phyloP scores from a whole-genome alignment of 2,329 filamentous ascomycete genomes.

The Colletotrichum liriopes region DNA sequence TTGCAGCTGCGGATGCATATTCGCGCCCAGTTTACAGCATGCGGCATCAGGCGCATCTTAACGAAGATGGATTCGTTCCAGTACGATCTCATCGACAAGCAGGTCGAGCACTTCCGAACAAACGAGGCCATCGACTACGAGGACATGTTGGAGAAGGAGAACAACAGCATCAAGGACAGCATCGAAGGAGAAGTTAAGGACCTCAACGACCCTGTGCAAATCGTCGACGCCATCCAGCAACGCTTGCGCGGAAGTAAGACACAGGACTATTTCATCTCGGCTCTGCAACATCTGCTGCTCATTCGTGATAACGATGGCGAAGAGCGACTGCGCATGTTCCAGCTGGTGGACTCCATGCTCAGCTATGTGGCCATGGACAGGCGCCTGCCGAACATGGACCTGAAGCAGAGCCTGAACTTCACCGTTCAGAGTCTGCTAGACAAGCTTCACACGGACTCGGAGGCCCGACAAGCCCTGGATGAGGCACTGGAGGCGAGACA shows the following conservation, averaged over 20 bases:
- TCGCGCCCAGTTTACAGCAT: slow-evolving; percentile 94
- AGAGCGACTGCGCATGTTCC: slow-evolving; percentile 94
- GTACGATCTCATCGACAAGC: slow-evolving; percentile 98
- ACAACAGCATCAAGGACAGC: slow-evolving; percentile 90
- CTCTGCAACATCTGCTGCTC: slow-evolving; percentile 93
- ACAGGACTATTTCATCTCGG: slow-evolving; percentile 96
- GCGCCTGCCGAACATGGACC: slow-evolving; percentile 93
- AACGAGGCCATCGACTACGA: slow-evolving; percentile 99
- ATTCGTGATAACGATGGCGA: slow-evolving; percentile 94
- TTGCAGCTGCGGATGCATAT: slow-evolving; percentile 94
- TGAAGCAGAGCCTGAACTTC: slow-evolving; percentile 98
- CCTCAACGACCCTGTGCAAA: slow-evolving; percentile 92
- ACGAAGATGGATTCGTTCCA: slow-evolving; percentile 99
- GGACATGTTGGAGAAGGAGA: slow-evolving; percentile 93
- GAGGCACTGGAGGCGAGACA: slow-evolving; percentile 92
- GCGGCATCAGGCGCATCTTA: slow-evolving; percentile 93
- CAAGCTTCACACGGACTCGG: slow-evolving; percentile 95
- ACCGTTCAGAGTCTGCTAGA: slow-evolving; percentile 96
- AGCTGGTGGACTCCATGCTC: slow-evolving; percentile 98
- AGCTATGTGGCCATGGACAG: slow-evolving; percentile 99
- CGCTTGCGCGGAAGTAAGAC: slow-evolving; percentile 87
- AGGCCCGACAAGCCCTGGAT: slow-evolving; percentile 92
- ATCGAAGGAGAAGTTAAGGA: slow-evolving; percentile 91
- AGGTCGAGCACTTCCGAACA: slow-evolving; percentile 91
- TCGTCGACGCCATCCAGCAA: slow-evolving; percentile 92